Conservation (phyloP, 805 yeast species). For the Hanseniaspora osmophila region DNA sequence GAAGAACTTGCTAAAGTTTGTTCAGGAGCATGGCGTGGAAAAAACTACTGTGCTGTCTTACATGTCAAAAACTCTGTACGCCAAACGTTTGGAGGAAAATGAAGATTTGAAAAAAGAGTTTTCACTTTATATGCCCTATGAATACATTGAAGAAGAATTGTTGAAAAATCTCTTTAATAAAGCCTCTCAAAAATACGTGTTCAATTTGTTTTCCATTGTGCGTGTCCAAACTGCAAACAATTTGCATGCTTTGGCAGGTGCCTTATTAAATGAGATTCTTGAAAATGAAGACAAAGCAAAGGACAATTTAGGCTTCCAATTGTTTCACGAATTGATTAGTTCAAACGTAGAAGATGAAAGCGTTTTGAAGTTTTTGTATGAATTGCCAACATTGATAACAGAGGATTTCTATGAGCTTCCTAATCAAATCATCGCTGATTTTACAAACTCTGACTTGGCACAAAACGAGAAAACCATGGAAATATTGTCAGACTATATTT, state of each 20-base stretch:
- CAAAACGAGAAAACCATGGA: slow-evolving; percentile 14
- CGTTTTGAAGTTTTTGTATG: slow-evolving; percentile 23
- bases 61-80: background rate
- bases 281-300: slow-evolving; percentile 15
- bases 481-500: slow-evolving; percentile 21
- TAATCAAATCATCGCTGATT: slow-evolving; percentile 21
- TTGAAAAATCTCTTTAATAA: background rate
- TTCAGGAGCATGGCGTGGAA: slow-evolving; percentile 4
- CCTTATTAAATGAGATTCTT: slow-evolving; percentile 6
- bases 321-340: slow-evolving; percentile 18
- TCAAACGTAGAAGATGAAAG: slow-evolving; percentile 13
- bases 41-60: background rate
- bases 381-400: slow-evolving; percentile 24
- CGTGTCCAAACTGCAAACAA: background rate
- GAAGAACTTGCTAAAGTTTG: slow-evolving; percentile 14
- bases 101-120: background rate
- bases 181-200: slow-evolving; percentile 1
- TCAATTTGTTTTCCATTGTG: slow-evolving; percentile 1
- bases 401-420: slow-evolving; percentile 20
- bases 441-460: slow-evolving; percentile 18
- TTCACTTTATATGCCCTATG: background rate
- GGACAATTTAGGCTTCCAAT: slow-evolving; percentile 12
- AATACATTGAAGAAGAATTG: background rate
- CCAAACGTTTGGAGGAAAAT: background rate
- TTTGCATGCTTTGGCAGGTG: background rate